phyloP scores from a whole-genome alignment of 768 basidiomycete genomes.

The Leccinum truebloodii region DNA sequence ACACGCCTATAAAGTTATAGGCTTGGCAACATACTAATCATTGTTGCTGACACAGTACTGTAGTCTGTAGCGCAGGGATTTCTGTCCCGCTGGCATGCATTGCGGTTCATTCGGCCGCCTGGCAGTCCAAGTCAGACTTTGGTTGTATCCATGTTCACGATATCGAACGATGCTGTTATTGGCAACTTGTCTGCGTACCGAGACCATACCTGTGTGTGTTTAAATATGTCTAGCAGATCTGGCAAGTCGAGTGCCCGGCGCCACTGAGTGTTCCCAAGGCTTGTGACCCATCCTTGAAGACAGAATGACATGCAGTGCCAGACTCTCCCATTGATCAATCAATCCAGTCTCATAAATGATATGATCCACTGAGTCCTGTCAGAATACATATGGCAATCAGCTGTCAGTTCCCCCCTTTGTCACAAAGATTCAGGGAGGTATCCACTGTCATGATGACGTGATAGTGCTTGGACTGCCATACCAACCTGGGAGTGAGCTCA shows the following conservation, averaged over 20 bases:
- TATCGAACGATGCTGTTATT: neutral
- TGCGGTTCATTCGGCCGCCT: neutral
- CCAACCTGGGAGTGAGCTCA: no score
- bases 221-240: neutral
- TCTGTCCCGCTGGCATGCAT: neutral
- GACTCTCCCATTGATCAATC: neutral
- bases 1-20: neutral
- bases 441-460: no score
- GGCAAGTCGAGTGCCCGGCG: neutral
- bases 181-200: neutral
- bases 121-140: neutral
- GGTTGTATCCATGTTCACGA: neutral
- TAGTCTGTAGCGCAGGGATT: neutral
- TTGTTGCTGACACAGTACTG: neutral
- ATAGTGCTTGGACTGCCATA: no score
- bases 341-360: no score
- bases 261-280: no score
- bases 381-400: no score
- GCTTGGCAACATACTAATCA: neutral
- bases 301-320: no score
- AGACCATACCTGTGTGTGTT: neutral
- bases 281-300: neutral
- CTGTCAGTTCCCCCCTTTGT: no score
- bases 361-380: no score
- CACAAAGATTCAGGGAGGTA: no score